Evolutionary conservation across 2,329 filamentous ascomycete species (phyloP).

Genomic region (Pseudopyrenochaeta lycopersici): DNA sequence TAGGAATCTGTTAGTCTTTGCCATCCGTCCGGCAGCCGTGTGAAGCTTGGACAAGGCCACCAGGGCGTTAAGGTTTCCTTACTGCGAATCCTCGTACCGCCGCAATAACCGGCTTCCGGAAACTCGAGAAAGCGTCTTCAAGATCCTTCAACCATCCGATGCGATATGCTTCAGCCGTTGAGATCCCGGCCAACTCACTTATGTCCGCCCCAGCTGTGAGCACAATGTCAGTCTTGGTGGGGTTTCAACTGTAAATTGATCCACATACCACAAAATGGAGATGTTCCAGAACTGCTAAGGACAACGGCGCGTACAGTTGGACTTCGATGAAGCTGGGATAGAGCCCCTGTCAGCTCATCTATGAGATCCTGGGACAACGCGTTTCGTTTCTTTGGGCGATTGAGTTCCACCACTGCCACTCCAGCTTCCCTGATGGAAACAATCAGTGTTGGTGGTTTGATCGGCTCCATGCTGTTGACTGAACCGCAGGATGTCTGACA

Average conservation of each 20-base stretch:
- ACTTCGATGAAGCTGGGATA: slow-evolving; percentile 26
- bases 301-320: slow-evolving; percentile 52
- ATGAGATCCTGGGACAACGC: slow-evolving; percentile 65
- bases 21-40: background rate
- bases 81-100: slow-evolving; percentile 88
- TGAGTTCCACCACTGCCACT: slow-evolving; percentile 61
- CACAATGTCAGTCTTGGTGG: slow-evolving; percentile 12
- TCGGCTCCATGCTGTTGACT: slow-evolving; percentile 7
- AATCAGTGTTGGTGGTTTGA: slow-evolving; percentile 14
- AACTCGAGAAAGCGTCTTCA: slow-evolving; percentile 78
- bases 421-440: slow-evolving; percentile 36
- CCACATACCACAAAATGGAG: slow-evolving; percentile 72
- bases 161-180: slow-evolving; percentile 84
- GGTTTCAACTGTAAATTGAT: background rate
- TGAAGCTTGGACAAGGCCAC: background rate
- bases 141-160: slow-evolving; percentile 91
- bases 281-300: slow-evolving; percentile 83
- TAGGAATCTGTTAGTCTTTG: slow-evolving; percentile 6
- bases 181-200: slow-evolving; percentile 92
- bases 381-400: slow-evolving; percentile 67
- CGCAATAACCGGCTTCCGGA: slow-evolving; percentile 92
- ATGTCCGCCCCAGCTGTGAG: slow-evolving; percentile 84
- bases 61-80: background rate
- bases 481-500: background rate
- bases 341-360: slow-evolving; percentile 39